Conservation (phyloP, 257 asterid genomes). For the Solanum lycopersicoides region DNA sequence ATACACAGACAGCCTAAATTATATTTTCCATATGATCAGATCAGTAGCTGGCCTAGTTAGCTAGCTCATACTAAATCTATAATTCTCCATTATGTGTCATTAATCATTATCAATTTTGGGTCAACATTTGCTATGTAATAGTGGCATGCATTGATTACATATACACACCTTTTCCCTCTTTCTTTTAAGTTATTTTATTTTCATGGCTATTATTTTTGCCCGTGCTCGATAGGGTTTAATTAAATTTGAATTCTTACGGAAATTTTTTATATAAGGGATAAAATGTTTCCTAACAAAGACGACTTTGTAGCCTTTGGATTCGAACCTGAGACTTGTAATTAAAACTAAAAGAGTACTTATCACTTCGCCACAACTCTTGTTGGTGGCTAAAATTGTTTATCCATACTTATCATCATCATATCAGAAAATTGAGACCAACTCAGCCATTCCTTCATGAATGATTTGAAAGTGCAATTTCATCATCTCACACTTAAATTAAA, state of each 20-base stretch:
- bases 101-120: constrained; percentile 42
- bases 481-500: constrained; percentile 53
- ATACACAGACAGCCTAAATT: background rate
- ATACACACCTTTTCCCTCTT: constrained; percentile 7
- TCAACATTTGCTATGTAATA: constrained; percentile 36
- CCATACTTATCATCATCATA: constrained; percentile 20
- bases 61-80: background rate
- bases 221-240: background rate
- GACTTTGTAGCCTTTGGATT: no score
- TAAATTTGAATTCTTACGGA: no score
- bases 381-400: background rate
- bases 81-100: constrained; percentile 14
- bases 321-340: no score
- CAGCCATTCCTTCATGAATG: constrained; percentile 53
- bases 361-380: background rate
- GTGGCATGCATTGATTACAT: constrained; percentile 37
- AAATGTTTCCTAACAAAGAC: background rate
- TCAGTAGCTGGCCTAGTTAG: background rate
- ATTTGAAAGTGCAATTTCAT: constrained; percentile 65
- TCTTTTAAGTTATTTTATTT: background rate
- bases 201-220: background rate
- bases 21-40: background rate
- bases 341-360: no score
- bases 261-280: no score
- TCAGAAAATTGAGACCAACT: constrained; percentile 28